A percentile compares a stretch with the other conserved stretches of the same genome.
phyloP scores from a whole-genome alignment of 1,284 basidiomycete genomes.

The Bondarzewia mesenterica region DNA sequence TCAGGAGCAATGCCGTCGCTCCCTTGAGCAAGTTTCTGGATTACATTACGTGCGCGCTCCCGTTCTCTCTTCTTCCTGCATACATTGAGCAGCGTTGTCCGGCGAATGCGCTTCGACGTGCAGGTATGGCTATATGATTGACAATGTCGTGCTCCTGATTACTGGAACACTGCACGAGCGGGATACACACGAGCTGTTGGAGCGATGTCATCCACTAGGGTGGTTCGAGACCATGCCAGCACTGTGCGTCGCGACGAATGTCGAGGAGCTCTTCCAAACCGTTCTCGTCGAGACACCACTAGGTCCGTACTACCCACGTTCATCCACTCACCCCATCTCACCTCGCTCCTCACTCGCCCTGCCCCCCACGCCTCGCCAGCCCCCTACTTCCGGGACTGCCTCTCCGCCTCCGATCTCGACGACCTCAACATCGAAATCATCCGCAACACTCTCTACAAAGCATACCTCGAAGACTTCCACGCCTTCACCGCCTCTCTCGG shows the following conservation, averaged over 20 bases:
- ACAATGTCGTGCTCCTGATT: slow-evolving; percentile 97
- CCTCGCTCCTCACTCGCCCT: background rate
- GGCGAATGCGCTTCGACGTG: slow-evolving; percentile 1
- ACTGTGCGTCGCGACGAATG: slow-evolving; percentile 96
- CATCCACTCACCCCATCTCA: background rate
- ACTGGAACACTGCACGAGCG: slow-evolving; percentile 96
- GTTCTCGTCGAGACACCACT: slow-evolving; percentile 97
- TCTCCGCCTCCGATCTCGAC: slow-evolving; percentile 93
- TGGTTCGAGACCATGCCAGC: slow-evolving; percentile 99
- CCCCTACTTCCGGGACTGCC: slow-evolving; percentile 94
- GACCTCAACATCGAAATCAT: slow-evolving; percentile 99
- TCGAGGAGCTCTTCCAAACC: slow-evolving; percentile 97
- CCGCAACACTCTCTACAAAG: slow-evolving; percentile 99
- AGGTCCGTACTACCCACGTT: slow-evolving; percentile 42
- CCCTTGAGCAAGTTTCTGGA: slow-evolving; percentile 92
- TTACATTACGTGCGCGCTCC: slow-evolving; percentile 93
- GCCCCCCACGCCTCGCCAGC: no score
- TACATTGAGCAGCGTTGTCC: background rate
- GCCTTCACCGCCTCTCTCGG: slow-evolving; percentile 76
- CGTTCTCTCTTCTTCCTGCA: slow-evolving; percentile 42
- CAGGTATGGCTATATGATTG: slow-evolving; percentile 99
- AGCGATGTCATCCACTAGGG: slow-evolving; percentile 95
- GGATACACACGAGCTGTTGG: slow-evolving; percentile 94
- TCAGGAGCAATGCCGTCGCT: slow-evolving; percentile 86
- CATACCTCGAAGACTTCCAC: slow-evolving; percentile 98